Evolutionary conservation across 139 green algal species (phyloP), one percentile per base, ranked within the genome.

Genomic region (Marvania coccoides): DNA sequence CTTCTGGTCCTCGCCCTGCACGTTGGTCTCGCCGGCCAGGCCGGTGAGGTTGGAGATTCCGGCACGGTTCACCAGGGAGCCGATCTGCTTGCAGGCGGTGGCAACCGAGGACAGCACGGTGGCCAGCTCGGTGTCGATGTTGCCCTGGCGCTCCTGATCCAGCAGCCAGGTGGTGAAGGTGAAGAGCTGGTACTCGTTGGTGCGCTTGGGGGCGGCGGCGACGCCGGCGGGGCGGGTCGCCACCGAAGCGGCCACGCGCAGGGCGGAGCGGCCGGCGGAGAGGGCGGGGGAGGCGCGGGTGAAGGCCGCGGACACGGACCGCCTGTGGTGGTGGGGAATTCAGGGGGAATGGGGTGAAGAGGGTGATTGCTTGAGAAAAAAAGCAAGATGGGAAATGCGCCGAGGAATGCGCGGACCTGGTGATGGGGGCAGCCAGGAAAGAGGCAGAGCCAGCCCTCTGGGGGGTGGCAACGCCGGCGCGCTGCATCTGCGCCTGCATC

Each of bases 1-100:
- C 83, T 99, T 99, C 89, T 99, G 94, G 79, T 98, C 94, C 85
- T 99, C 94, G 13, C 94, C 94, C 81, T 91, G 74, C 6, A 63
- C 47, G 40, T 76, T 77, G 26, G 55, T 15, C 54, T 77, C 59
- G 24, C 59, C 59, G 7, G 59, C 59, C 38, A 63, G 36, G 26
- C 30, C 90, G 5, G 93, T 99, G 40, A 98, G 77, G 78, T 94
- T 95, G 64, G 84, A 90, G 69, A 99, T 94, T 61, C 90, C 90
- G 23, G 90, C 81, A 23, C 93, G 81, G 65, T 88, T 88, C 14
- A 99, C 94, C 30, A 97, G 80, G 57, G 83, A 91, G 4, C 86
- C 79, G 59, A 99, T 99, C 80, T 99, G 93, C 85, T 99, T 99
- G 90, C 94, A 99, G 5, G 94, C 94, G 36, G 92, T 61, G 6